A percentile compares a stretch with the other conserved stretches of the same genome.
Conservation (phyloP, 108 stramenopile genomes). For the Cyclostephanos invisitatus region DNA sequence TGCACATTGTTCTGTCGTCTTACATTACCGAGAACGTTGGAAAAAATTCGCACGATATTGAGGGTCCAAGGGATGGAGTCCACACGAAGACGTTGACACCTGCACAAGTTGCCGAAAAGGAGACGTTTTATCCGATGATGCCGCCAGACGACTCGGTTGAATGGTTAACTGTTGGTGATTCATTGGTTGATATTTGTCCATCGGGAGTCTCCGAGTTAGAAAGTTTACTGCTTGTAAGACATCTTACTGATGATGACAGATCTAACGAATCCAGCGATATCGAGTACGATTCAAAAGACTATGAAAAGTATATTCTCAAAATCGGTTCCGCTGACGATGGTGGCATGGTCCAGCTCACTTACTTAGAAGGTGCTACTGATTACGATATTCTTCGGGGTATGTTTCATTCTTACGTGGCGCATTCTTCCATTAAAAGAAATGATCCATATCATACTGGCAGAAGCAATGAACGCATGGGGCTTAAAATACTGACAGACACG, state of each 20-base stretch:
- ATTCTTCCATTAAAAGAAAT: slow-evolving; percentile 8
- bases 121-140: slow-evolving; percentile 67
- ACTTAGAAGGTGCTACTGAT: slow-evolving; percentile 54
- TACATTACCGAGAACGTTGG: slow-evolving; percentile 43
- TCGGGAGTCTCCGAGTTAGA: slow-evolving; percentile 45
- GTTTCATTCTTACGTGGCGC: slow-evolving; percentile 61
- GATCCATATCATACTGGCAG: not conserved
- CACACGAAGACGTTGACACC: slow-evolving; percentile 42
- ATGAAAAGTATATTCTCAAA: slow-evolving; percentile 46
- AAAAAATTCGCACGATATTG: no score
- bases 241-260: slow-evolving; percentile 4
- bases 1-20: slow-evolving; percentile 58
- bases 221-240: slow-evolving; percentile 18
- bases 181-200: slow-evolving; percentile 51
- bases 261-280: not conserved
- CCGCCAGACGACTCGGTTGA: slow-evolving; percentile 33
- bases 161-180: slow-evolving; percentile 68
- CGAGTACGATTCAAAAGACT: not conserved
- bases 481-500: not conserved
- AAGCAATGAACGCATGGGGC: slow-evolving; percentile 1
- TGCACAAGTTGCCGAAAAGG: slow-evolving; percentile 55
- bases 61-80: not conserved
- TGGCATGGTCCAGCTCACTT: slow-evolving; percentile 31
- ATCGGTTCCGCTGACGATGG: slow-evolving; percentile 6
- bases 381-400: slow-evolving; percentile 68